Conservation (phyloP, 202 grass and related monocot genomes). For the Schoenoplectus triqueter region DNA sequence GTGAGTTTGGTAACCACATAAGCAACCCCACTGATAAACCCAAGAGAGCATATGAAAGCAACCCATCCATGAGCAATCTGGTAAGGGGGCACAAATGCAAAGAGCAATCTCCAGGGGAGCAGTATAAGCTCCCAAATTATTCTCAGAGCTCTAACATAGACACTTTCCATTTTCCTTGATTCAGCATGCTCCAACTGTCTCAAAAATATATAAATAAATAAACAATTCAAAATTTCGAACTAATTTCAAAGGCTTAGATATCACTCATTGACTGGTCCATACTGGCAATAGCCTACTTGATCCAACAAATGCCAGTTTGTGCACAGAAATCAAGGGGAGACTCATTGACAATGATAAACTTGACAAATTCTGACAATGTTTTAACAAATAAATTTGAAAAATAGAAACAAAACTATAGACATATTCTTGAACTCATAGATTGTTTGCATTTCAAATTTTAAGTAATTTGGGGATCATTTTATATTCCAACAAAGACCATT, state of each 20-base stretch:
- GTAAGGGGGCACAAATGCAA: slow-evolving; percentile 81
- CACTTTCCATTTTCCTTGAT: slow-evolving; percentile 53
- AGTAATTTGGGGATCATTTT: background rate
- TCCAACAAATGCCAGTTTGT: background rate
- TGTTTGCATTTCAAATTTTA: too few species aligned
- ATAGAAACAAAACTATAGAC: too few species aligned
- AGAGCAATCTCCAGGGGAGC: slow-evolving; percentile 79
- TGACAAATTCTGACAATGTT: too few species aligned
- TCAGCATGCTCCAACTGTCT: slow-evolving; percentile 60
- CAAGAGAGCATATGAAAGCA: slow-evolving; percentile 68
- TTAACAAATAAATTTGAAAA: too few species aligned
- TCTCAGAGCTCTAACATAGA: slow-evolving; percentile 42
- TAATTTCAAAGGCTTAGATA: background rate
- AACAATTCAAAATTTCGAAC: slow-evolving; percentile 19
- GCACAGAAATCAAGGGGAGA: background rate
- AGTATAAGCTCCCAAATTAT: slow-evolving; percentile 60
- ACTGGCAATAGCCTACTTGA: background rate
- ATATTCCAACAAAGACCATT: background rate
- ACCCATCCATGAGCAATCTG: slow-evolving; percentile 84
- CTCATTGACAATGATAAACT: too few species aligned
- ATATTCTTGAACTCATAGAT: too few species aligned
- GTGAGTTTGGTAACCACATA: slow-evolving; percentile 89
- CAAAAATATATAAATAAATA: slow-evolving; percentile 35
- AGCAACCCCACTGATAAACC: slow-evolving; percentile 86
- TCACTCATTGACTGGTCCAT: background rate